These are phyloP conservation scores for Penicillium sclerotigenum DNA, from an alignment of 2,329 filamentous ascomycete species.

Conservation along the genomic window DNA sequence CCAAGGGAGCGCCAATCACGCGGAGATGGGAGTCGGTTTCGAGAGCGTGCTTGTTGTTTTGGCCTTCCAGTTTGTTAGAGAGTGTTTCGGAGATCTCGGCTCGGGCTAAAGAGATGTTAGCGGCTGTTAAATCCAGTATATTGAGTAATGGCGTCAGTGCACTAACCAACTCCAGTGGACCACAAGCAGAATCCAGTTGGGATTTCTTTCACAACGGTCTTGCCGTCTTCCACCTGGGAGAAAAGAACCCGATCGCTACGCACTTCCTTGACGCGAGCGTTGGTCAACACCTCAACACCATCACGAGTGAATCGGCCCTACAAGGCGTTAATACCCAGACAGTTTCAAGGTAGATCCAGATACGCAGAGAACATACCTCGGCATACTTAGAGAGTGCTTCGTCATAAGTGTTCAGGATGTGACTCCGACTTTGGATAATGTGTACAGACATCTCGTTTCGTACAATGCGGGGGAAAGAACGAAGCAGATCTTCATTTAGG, in stretches of 20 bases:
- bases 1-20: slow-evolving; percentile 80
- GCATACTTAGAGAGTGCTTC: slow-evolving; percentile 90
- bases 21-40: slow-evolving; percentile 94
- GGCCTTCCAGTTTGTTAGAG: slow-evolving; percentile 69
- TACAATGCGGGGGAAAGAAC: slow-evolving; percentile 81
- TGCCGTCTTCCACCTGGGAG: slow-evolving; percentile 75
- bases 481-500: slow-evolving; percentile 86
- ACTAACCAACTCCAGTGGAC: slow-evolving; percentile 80
- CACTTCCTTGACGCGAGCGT: slow-evolving; percentile 89
- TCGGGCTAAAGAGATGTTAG: slow-evolving; percentile 53
- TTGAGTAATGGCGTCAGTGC: neutral
- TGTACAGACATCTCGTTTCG: slow-evolving; percentile 98
- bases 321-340: slow-evolving; percentile 3
- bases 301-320: slow-evolving; percentile 80
- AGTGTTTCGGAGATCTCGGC: slow-evolving; percentile 74
- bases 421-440: slow-evolving; percentile 87
- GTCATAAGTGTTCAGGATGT: slow-evolving; percentile 98
- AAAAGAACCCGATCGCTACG: slow-evolving; percentile 80
- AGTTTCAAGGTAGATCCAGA: too few relatives aligned
- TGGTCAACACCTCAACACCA: slow-evolving; percentile 85
- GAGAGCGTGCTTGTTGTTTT: slow-evolving; percentile 86
- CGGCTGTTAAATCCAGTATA: neutral
- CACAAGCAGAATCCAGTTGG: slow-evolving; percentile 95
- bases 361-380: slow-evolving; percentile 52
- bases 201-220: slow-evolving; percentile 80